Evolutionary conservation across 495 filamentous ascomycete genomes (phyloP).

Genomic region (Zalerion maritima): DNA sequence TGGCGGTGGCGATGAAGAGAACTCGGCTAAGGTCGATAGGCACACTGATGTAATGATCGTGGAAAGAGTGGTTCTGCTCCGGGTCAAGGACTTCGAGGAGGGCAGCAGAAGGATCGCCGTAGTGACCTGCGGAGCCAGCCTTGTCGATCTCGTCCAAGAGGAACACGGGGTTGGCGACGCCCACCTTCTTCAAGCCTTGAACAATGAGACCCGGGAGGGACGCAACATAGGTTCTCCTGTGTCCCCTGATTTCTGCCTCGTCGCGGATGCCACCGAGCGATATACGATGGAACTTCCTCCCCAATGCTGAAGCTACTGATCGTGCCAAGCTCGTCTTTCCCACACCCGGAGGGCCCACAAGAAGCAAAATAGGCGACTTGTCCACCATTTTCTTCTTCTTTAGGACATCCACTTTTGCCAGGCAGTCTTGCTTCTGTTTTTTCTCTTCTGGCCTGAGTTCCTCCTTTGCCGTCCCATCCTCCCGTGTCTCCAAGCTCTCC

Average conservation of each 20-base stretch:
- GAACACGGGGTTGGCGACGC: slow-evolving; percentile 91
- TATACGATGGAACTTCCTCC: slow-evolving; percentile 92
- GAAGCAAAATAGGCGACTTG: slow-evolving; percentile 88
- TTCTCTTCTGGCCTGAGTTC: slow-evolving; percentile 15
- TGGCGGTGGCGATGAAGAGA: slow-evolving; percentile 97
- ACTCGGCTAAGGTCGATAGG: slow-evolving; percentile 94
- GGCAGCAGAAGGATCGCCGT: slow-evolving; percentile 95
- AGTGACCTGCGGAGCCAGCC: slow-evolving; percentile 78
- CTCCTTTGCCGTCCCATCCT: slow-evolving; percentile 21
- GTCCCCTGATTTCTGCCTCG: slow-evolving; percentile 93
- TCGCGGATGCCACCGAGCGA: slow-evolving; percentile 92
- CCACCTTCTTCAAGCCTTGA: slow-evolving; percentile 89
- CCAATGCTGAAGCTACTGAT: slow-evolving; percentile 80
- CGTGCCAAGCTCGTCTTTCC: slow-evolving; percentile 96
- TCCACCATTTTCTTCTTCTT: slow-evolving; percentile 69
- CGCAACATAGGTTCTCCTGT: slow-evolving; percentile 92
- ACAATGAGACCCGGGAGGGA: slow-evolving; percentile 97
- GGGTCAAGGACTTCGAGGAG: slow-evolving; percentile 98
- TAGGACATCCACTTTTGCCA: slow-evolving; percentile 50
- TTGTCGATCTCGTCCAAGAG: slow-evolving; percentile 98
- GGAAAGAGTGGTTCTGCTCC: slow-evolving; percentile 91
- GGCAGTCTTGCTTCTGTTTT: slow-evolving; percentile 2
- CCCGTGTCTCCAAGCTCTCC: slow-evolving; percentile 28
- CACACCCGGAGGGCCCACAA: slow-evolving; percentile 88
- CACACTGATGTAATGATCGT: slow-evolving; percentile 92